phyloP scores from a whole-genome alignment of 192 early-diverging fungal genomes.

The Coemansia sp. region DNA sequence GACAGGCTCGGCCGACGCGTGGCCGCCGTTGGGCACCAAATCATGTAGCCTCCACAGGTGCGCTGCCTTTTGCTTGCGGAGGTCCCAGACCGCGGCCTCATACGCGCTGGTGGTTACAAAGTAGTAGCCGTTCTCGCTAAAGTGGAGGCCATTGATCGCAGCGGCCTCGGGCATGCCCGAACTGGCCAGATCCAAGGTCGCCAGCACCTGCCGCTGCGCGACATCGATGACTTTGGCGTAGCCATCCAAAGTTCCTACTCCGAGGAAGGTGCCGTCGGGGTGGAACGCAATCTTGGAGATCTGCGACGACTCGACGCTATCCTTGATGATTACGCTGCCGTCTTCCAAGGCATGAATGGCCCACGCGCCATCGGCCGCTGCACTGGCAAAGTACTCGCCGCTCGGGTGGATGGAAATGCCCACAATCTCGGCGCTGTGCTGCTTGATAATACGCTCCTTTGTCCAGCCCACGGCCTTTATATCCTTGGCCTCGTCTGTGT shows the following conservation, averaged over 20 bases:
- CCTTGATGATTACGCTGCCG: constrained; percentile 18
- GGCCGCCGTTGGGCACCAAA: background rate
- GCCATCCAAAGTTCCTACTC: constrained; percentile 65
- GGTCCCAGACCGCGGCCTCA: constrained; percentile 88
- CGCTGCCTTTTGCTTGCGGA: constrained; percentile 71
- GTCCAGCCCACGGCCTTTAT: constrained; percentile 27
- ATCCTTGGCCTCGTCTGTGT: constrained; percentile 19
- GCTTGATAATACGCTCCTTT: constrained; percentile 51
- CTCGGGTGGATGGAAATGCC: constrained; percentile 75
- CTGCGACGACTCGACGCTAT: too few species aligned
- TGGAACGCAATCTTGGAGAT: constrained; percentile 60
- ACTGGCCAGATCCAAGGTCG: constrained; percentile 27
- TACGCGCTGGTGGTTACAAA: constrained; percentile 72
- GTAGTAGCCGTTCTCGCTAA: constrained; percentile 93
- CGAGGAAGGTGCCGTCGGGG: constrained; percentile 88
- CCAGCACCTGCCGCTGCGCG: constrained; percentile 55
- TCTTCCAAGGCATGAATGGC: constrained; percentile 66
- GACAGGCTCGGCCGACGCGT: background rate
- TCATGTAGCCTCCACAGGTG: constrained; percentile 22
- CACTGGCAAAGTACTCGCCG: constrained; percentile 73
- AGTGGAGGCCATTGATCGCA: constrained; percentile 63
- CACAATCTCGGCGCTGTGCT: constrained; percentile 66
- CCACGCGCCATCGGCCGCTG: constrained; percentile 73
- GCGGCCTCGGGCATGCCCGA: constrained; percentile 4
- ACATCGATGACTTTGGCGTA: constrained; percentile 80